These are phyloP conservation scores for Besnoitia besnoiti DNA, from an alignment of 169 alveolate species.

Conservation along the genomic window DNA sequence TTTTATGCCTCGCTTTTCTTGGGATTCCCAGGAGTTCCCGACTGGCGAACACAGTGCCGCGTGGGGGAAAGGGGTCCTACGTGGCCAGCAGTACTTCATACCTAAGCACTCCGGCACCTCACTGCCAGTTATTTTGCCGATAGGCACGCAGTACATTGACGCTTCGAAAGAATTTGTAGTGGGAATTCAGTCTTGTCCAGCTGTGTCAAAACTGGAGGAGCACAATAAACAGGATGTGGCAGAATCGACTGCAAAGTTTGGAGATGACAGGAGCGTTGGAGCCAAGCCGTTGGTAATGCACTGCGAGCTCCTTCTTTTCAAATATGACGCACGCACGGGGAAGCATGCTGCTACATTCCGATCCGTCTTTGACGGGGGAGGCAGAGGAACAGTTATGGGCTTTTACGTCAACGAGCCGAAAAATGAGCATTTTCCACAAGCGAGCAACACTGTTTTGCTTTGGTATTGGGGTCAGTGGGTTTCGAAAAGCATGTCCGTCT, in stretches of 20 bases:
- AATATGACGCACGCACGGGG: conserved; percentile 14
- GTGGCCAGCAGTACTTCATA: conserved; percentile 3
- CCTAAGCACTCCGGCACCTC: conserved; percentile 15
- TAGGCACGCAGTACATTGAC: conserved; percentile 1
- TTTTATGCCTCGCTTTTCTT: background rate
- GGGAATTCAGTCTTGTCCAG: background rate
- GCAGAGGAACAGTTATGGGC: background rate
- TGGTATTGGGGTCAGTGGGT: conserved; percentile 18
- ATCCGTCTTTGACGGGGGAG: conserved; percentile 4
- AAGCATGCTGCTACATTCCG: conserved; percentile 1
- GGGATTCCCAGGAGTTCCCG: background rate
- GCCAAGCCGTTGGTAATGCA: background rate
- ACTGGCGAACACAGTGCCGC: background rate
- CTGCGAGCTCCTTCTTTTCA: background rate
- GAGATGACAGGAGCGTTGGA: background rate
- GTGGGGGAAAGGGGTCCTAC: conserved; percentile 24
- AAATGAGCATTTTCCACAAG: background rate
- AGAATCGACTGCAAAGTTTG: background rate
- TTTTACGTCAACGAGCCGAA: conserved; percentile 6
- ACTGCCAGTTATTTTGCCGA: background rate
- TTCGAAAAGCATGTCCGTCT: background rate
- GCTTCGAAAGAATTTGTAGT: background rate
- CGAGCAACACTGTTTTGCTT: background rate
- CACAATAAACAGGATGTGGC: background rate
- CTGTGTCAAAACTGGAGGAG: background rate